Conservation (phyloP, 2,329 filamentous ascomycete genomes). For the Cadophora gregata region DNA sequence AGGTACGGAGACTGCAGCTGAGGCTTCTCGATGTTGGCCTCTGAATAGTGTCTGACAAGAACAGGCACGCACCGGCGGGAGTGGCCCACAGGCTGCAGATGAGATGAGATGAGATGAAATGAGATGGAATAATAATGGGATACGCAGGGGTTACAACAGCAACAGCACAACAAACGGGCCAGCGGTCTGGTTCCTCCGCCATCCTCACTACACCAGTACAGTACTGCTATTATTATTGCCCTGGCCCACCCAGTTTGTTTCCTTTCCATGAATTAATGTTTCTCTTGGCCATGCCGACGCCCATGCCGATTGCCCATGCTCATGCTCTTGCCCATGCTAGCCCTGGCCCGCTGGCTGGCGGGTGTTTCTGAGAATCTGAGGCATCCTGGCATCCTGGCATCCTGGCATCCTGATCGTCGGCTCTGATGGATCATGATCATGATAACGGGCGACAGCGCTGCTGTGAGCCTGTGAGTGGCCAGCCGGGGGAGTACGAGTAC, state of each 20-base stretch:
- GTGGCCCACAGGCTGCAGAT: conserved; percentile 8
- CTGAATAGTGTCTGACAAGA: background rate
- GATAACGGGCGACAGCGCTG: background rate
- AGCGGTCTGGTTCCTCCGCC: conserved; percentile 11
- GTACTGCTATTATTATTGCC: too few species aligned
- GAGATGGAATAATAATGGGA: too few species aligned
- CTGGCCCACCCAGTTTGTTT: conserved; percentile 1
- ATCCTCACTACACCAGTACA: background rate
- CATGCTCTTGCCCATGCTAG: background rate
- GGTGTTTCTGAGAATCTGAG: conserved; percentile 7
- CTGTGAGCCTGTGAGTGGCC: background rate
- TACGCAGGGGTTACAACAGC: background rate
- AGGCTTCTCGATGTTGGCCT: background rate
- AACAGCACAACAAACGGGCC: conserved; percentile 3
- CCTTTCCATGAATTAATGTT: background rate
- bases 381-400: too few species aligned
- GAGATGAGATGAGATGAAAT: background rate
- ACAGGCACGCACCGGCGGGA: background rate
- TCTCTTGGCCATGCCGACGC: background rate
- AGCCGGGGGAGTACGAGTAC: background rate
- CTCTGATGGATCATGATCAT: too few species aligned
- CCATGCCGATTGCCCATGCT: background rate
- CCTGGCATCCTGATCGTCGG: background rate
- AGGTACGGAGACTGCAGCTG: background rate
- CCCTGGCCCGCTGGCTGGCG: background rate